These are phyloP conservation scores for Penicillium coprophilum DNA, from an alignment of 495 filamentous ascomycete genomes.

Conservation along the genomic window DNA sequence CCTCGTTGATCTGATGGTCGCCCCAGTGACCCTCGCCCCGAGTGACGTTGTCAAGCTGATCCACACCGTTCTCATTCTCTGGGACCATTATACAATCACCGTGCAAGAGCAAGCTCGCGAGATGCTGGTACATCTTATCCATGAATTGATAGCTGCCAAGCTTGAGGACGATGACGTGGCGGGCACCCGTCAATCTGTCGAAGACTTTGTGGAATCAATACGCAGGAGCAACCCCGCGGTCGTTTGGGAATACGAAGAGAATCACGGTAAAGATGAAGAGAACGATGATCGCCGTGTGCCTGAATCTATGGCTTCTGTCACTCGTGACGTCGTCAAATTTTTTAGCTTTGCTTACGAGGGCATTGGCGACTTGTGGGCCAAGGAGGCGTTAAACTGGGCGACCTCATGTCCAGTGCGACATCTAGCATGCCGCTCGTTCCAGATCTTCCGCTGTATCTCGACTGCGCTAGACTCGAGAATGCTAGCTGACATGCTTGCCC, in stretches of 20 bases:
- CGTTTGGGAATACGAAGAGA: constrained; percentile 93
- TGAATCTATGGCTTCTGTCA: constrained; percentile 78
- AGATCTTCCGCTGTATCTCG: constrained; percentile 92
- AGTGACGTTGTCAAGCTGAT: constrained; percentile 81
- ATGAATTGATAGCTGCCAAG: constrained; percentile 90
- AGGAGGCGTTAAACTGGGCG: constrained; percentile 87
- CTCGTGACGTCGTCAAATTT: constrained; percentile 74
- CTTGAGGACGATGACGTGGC: constrained; percentile 70
- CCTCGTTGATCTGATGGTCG: constrained; percentile 93
- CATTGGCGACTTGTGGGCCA: constrained; percentile 86
- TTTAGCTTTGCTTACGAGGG: constrained; percentile 85
- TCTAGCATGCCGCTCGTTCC: constrained; percentile 93
- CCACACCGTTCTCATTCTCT: constrained; percentile 89
- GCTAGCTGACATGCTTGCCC: constrained; percentile 92
- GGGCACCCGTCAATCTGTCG: constrained; percentile 70
- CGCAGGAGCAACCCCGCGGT: constrained; percentile 81
- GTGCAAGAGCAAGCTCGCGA: constrained; percentile 96
- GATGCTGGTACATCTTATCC: constrained; percentile 96
- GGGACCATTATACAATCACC: constrained; percentile 94
- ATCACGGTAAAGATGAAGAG: constrained; percentile 66
- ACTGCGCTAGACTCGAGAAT: constrained; percentile 86
- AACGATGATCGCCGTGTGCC: constrained; percentile 79
- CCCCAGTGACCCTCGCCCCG: constrained; percentile 72
- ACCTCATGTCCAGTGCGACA: constrained; percentile 96
- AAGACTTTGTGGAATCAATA: constrained; percentile 88